Evolutionary conservation across 129 eudicot genomes (phyloP), one percentile per base, ranked within the genome.

Genomic region (Gnaphalium uliginosum): DNA sequence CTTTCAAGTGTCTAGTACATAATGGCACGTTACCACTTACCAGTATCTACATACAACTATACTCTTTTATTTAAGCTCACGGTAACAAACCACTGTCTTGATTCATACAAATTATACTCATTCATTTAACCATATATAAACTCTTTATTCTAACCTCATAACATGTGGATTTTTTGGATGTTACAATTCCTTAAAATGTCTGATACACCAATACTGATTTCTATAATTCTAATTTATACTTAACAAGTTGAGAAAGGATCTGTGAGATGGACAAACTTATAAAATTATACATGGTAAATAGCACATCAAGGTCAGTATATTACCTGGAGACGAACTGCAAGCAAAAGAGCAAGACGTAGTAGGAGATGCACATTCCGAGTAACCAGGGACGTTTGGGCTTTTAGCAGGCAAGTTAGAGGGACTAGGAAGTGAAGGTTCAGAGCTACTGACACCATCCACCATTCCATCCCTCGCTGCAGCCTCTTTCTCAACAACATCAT

Each of bases 291-390:
- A 46, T 2, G n/a, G 13, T 24, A 48, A 33, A 7, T 6, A n/a
- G 25, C 61, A 56, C 21, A 56, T 5, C 25, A 17, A 22, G 61
- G 26, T 56, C 61, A 8, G 11, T n/a, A 8, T 9, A 30, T 73
- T 87, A 95, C 99, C 99, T 69, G 89, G 90, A 13, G 97, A 91
- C 35, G 91, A 89, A 80, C 95, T 87, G 78, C 97, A 91, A 27
- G 89, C 95, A 83, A 91, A 87, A 5, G 99, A 91, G 68, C 93
- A 95, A n/a, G 92, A 91, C 32, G 97, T 95, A 41, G 89, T 79
- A 24, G 97, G 97, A 24, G 97, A 95, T 32, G 87, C 85, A 86
- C 96, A 84, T 35, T 87, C 93, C 41, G 87, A 79, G 71, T 69
- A 78, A 53, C 81, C 87, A 18, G 68, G 60, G 24, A 79, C 27